Base-by-base conservation (phyloP, 345 rosid genomes). In the Gossypium thurberi region DNA sequence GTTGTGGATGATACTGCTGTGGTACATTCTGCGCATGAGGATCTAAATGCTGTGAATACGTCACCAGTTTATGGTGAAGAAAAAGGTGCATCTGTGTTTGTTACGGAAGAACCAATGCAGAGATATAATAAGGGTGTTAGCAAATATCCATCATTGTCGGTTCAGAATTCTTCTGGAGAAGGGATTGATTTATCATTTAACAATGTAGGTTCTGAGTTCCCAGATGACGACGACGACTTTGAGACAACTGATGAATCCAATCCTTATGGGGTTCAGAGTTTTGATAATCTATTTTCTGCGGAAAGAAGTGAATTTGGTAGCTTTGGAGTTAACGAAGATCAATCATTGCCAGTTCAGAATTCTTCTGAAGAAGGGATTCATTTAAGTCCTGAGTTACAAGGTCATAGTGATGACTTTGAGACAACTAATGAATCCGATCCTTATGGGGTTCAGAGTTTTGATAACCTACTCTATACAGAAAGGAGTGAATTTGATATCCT, bases 261-360 rank as follows among this genome's bases (percentile, higher is more conserved):
- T 18, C 59, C 59, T 55, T 55, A 18, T 55, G 59, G 59, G 25
- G 59, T 55, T 18, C 59, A 55, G 59, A 78, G 66, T 26, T 72
- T 81, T 43, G 83, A 82, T 40, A 80, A 77, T 50, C 73, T 75
- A 53, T 51, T 69, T 69, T 60, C 69, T 0, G 74, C 72, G 17
- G 90, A 87, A 21, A 78, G 78, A 75, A 74, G 56, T 3, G 87
- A 85, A 71, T 83, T 87, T 74, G 82, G 80, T 64, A 78, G 78
- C 73, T 81, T 82, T 20, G 84, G 82, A 74, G 58, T n/a, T 17
- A 53, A 53, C 11, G 3, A 53, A 53, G 58, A 53, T 17, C 58
- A 53, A 25, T 53, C 58, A 53, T 53, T n/a, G 25, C 53, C 64
- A 10, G 72, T 81, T 8, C 85, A 78, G 26, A 53, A 75, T 51